A percentile compares a stretch with the other conserved stretches of the same genome.
phyloP scores from a whole-genome alignment of 1,139 yeast genomes.

The Scheffersomyces lignicola region DNA sequence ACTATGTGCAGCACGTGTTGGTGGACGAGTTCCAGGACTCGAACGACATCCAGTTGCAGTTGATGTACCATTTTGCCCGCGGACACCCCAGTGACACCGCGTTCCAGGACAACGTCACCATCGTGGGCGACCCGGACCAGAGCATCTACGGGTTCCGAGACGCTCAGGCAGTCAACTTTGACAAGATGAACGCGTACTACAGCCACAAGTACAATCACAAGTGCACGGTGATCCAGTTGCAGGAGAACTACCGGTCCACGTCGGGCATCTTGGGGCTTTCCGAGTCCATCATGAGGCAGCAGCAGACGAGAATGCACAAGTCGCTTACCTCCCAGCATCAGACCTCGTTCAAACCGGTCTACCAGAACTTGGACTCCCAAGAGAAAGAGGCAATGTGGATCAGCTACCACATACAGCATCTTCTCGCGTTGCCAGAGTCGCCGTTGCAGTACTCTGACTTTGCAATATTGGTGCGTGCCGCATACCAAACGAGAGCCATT shows the following conservation, averaged over 20 bases:
- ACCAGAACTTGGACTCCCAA: slow-evolving; percentile 36
- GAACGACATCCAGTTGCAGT: slow-evolving; percentile 67
- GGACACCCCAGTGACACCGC: slow-evolving; percentile 25
- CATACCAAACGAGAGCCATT: slow-evolving; percentile 54
- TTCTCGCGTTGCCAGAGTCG: slow-evolving; percentile 37
- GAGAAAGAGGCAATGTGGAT: slow-evolving; percentile 60
- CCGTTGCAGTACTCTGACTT: slow-evolving; percentile 54
- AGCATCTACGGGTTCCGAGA: slow-evolving; percentile 87
- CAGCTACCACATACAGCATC: slow-evolving; percentile 51
- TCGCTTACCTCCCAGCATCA: slow-evolving; percentile 46
- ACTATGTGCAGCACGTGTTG: slow-evolving; percentile 63
- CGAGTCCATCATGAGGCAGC: slow-evolving; percentile 66
- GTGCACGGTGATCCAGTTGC: slow-evolving; percentile 43
- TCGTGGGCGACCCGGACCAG: slow-evolving; percentile 97
- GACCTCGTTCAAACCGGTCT: slow-evolving; percentile 48
- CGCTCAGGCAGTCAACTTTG: slow-evolving; percentile 72
- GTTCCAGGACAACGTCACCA: slow-evolving; percentile 56
- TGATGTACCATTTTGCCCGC: slow-evolving; percentile 61
- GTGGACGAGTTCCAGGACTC: slow-evolving; percentile 97
- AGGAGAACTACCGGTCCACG: slow-evolving; percentile 81
- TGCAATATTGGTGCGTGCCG: slow-evolving; percentile 69
- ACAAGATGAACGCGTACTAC: slow-evolving; percentile 53
- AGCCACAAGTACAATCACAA: slow-evolving; percentile 17
- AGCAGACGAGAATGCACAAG: slow-evolving; percentile 44
- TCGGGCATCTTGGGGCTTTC: slow-evolving; percentile 64